Conservation (phyloP, 1,284 basidiomycete species). For the Melanopsichium pennsylvanicum region DNA sequence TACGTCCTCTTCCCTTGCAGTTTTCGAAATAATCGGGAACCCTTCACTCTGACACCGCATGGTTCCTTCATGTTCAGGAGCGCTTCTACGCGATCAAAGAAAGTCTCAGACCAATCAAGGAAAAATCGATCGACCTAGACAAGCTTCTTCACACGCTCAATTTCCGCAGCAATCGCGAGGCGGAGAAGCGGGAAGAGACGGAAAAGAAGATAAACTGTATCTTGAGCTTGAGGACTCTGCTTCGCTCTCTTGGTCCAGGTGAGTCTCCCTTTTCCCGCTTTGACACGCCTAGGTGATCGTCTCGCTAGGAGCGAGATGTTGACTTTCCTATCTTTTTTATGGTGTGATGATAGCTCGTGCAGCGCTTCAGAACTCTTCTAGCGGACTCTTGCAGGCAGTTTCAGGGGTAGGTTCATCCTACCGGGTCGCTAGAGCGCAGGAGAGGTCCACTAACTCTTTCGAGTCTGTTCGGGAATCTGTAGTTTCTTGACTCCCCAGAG, state of each 20-base stretch:
- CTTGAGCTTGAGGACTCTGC: constrained; percentile 74
- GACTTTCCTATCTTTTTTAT: background rate
- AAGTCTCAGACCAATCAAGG: constrained; percentile 73
- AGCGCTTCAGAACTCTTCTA: constrained; percentile 72
- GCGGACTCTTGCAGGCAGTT: constrained; percentile 74
- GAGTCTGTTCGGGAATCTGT: background rate
- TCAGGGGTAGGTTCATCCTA: constrained; percentile 68
- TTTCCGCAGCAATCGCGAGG: constrained; percentile 14
- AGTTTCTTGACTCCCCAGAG: constrained; percentile 79
- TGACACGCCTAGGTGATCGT: too few species aligned
- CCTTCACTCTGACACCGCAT: too few species aligned
- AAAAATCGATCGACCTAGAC: constrained; percentile 79
- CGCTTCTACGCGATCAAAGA: constrained; percentile 75
- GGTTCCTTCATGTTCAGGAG: constrained; percentile 66
- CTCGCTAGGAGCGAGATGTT: too few species aligned
- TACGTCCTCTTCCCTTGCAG: too few species aligned
- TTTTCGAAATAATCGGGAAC: too few species aligned
- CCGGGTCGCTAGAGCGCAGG: background rate
- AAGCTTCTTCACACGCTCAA: constrained; percentile 73
- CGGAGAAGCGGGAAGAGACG: constrained; percentile 69
- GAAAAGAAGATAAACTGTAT: constrained; percentile 78
- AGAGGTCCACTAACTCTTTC: background rate
- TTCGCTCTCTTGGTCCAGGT: constrained; percentile 64
- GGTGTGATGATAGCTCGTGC: constrained; percentile 68
- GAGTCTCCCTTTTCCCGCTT: too few species aligned